Conservation (phyloP, 495 filamentous ascomycete genomes). For the Trichoderma asperelloides region DNA sequence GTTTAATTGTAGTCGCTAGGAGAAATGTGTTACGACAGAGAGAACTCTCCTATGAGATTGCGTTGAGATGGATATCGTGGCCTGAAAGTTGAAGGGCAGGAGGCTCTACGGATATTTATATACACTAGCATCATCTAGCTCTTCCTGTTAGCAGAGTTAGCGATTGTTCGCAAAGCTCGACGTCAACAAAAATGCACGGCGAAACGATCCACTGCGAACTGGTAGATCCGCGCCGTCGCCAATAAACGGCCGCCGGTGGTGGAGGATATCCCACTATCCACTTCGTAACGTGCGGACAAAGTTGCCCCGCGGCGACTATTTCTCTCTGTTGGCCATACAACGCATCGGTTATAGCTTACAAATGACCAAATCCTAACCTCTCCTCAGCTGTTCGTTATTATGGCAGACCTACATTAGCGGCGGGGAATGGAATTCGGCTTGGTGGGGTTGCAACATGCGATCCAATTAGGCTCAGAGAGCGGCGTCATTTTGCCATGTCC, state of each 20-base stretch:
- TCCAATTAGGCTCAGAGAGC: conserved; percentile 1
- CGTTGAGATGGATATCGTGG: background rate
- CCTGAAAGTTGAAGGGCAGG: background rate
- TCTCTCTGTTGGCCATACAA: background rate
- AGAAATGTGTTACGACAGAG: background rate
- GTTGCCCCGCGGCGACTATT: background rate
- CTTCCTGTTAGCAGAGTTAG: background rate
- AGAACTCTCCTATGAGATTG: too few species aligned
- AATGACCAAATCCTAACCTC: background rate
- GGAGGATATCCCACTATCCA: background rate
- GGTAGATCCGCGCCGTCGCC: background rate
- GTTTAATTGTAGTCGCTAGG: background rate
- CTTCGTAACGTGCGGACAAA: background rate
- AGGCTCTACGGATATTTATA: background rate
- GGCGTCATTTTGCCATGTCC: background rate
- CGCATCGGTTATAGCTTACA: background rate
- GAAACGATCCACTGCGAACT: background rate
- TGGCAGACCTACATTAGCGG: background rate
- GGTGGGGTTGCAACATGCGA: background rate
- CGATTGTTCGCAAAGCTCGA: background rate
- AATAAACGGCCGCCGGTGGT: background rate
- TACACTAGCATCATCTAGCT: background rate
- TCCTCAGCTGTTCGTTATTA: background rate
- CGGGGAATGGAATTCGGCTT: background rate
- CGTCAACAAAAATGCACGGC: background rate